phyloP scores from a whole-genome alignment of 106 monocot genomes.

The Apostasia shenzhenica region DNA sequence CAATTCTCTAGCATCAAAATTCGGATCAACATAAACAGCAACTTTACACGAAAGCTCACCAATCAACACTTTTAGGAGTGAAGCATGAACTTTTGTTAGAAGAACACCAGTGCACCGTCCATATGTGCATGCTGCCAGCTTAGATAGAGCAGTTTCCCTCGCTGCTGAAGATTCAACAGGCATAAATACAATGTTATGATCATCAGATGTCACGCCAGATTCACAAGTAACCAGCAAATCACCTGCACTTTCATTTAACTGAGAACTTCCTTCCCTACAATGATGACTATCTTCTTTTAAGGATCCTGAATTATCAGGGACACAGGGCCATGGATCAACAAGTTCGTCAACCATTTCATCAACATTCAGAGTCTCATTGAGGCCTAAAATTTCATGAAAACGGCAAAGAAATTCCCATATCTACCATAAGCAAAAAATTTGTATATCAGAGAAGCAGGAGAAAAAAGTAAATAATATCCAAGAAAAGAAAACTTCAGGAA shows the following conservation, averaged over 20 bases:
- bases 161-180: constrained; percentile 44
- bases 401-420: constrained; percentile 90
- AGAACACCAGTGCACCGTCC: constrained; percentile 58
- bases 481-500: neutral
- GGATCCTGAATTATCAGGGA: constrained; percentile 16
- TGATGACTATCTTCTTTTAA: constrained; percentile 30
- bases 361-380: constrained; percentile 63
- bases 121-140: constrained; percentile 50
- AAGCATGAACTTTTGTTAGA: constrained; percentile 58
- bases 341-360: constrained; percentile 90
- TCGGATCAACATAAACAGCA: constrained; percentile 68
- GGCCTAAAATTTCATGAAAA: constrained; percentile 78
- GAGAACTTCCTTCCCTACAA: constrained; percentile 15
- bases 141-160: constrained; percentile 47
- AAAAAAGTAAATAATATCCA: constrained; percentile 1
- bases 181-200: constrained; percentile 32
- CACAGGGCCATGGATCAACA: constrained; percentile 78
- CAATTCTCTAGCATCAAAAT: constrained; percentile 58
- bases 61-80: constrained; percentile 75
- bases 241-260: constrained; percentile 25
- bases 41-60: constrained; percentile 62
- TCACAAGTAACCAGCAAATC: constrained; percentile 13
- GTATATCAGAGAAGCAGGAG: neutral
- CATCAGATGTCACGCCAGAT: constrained; percentile 13
- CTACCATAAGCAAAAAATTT: constrained; percentile 20